Conservation (phyloP, 345 rosid species). For the Clausena lansium region DNA sequence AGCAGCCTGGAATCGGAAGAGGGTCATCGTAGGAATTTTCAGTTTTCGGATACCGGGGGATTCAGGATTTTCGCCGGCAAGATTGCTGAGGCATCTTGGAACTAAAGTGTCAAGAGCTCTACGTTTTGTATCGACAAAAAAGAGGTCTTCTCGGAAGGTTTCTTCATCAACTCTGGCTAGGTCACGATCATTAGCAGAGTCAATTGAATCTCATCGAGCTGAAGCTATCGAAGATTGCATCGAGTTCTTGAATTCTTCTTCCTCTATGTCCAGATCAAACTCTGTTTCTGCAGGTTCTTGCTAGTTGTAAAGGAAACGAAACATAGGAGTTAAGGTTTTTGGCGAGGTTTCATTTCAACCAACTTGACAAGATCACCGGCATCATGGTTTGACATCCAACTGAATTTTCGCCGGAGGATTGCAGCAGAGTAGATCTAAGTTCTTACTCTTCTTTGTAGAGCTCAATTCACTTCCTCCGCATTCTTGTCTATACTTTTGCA, state of each 20-base stretch:
- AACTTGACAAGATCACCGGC: background rate
- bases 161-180: conserved; percentile 51
- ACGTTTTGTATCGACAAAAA: conserved; percentile 41
- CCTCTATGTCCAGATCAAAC: conserved; percentile 66
- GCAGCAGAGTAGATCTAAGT: background rate
- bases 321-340: background rate
- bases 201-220: conserved; percentile 72
- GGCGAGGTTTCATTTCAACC: background rate
- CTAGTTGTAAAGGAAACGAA: conserved; percentile 17
- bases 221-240: conserved; percentile 94
- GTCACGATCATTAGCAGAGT: conserved; percentile 69
- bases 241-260: conserved; percentile 82
- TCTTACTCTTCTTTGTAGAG: background rate
- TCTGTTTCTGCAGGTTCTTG: conserved; percentile 58
- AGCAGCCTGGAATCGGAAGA: conserved; percentile 30
- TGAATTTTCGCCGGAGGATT: background rate
- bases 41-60: conserved; percentile 39
- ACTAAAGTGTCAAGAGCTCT: conserved; percentile 56
- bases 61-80: conserved; percentile 41
- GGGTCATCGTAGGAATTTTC: conserved; percentile 41
- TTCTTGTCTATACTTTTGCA: background rate
- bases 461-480: background rate
- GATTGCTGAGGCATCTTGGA: conserved; percentile 49
- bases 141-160: conserved; percentile 46
- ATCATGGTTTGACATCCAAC: background rate